Evolutionary conservation across 148 eudicot species (phyloP), one percentile per base, ranked within the genome.

Genomic region (Rheum nobile): DNA sequence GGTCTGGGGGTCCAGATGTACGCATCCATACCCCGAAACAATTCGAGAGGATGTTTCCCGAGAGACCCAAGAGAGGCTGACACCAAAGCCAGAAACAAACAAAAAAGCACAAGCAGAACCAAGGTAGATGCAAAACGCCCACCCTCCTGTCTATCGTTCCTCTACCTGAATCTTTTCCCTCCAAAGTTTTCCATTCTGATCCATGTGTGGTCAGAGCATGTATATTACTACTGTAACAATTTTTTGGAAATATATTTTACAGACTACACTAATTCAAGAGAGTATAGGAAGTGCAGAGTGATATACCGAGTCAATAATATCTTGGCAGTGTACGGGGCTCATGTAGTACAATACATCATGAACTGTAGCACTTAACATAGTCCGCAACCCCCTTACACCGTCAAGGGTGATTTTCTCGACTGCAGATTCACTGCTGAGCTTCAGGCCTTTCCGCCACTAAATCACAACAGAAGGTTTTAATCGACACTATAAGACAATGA

Each of bases 261-360:
- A n/a, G n/a, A 48, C 55, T n/a, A 48, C 11, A 41, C 55, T 48
- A 48, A 22, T 55, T 55, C 63, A 55, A 55, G 29, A 55, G 43
- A 61, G 71, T 70, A 65, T 21, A 35, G 22, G 2, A 76, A 71
- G 74, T 37, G 29, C 5, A 69, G 76, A 31, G 11, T 43, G 37
- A 52, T 46, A 28, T 89, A 94, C 99, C 86, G 99, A 90, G 85
- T 95, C 84, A 71, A 90, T 86, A 72, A 95, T 95, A 80, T 85
- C 92, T 86, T 95, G 99, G 88, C 99, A 95, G 80, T 95, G 90
- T 77, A 95, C 87, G 55, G 99, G 99, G 85, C 99, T 95, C 99
- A 95, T 92, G 87, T 95, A 95, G 79, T 95, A 95, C 77, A 95
- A 82, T 43, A 95, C 90, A 82, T 95, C 99, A 83, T 95, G 99